Evolutionary conservation across 129 eudicot genomes (phyloP).

Genomic region (Artemisia tridentata): DNA sequence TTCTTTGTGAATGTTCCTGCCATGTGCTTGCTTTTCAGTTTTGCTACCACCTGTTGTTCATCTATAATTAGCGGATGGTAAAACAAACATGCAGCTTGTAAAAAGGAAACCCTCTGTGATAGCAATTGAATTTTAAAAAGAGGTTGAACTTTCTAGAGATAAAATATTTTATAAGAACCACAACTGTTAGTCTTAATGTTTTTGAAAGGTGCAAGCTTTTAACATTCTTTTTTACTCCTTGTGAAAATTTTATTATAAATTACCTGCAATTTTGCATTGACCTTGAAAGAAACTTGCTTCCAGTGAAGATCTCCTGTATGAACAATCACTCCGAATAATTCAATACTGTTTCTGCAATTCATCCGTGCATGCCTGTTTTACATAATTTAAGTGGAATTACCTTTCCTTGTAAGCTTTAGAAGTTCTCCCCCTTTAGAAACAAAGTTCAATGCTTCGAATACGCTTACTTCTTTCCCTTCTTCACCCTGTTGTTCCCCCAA

Average conservation of each 20-base stretch:
- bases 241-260: background rate
- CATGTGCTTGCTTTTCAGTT: conserved; percentile 91
- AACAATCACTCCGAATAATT: conserved; percentile 17
- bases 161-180: conserved; percentile 10
- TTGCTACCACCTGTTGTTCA: conserved; percentile 63
- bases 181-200: background rate
- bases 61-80: conserved; percentile 8
- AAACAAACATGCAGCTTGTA: conserved; percentile 13
- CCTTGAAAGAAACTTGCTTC: conserved; percentile 83
- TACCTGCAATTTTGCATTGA: conserved; percentile 73
- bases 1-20: conserved; percentile 94
- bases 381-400: conserved; percentile 30
- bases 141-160: background rate
- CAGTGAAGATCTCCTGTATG: conserved; percentile 85
- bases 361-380: background rate
- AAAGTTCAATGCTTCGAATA: conserved; percentile 51
- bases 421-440: conserved; percentile 78
- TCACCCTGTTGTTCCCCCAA: conserved; percentile 49
- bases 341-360: background rate
- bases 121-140: background rate
- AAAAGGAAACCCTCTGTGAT: background rate
- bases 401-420: conserved; percentile 71
- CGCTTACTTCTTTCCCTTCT: conserved; percentile 54
- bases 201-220: background rate
- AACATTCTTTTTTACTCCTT: too few relatives aligned